Conservation (phyloP, 768 basidiomycete species). For the Asterophora lycoperdoides region DNA sequence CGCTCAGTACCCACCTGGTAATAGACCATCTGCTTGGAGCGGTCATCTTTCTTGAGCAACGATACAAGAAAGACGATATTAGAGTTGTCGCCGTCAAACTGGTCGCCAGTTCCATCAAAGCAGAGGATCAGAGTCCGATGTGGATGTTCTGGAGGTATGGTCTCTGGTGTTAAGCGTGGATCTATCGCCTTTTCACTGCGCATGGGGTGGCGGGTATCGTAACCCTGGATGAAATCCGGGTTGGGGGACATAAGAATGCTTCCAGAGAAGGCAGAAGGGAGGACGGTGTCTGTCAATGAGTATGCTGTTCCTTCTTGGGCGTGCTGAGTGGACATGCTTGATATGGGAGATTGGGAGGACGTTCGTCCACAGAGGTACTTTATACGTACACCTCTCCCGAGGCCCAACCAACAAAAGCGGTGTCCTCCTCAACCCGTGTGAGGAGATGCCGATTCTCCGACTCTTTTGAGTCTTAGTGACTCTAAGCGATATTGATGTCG, state of each 20-base stretch:
- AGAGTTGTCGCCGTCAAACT: slow-evolving; percentile 50
- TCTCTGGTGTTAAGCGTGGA: slow-evolving; percentile 18
- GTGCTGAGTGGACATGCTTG: too few species aligned
- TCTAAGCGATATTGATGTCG: neutral
- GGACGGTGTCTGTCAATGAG: too few species aligned
- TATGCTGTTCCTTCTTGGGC: too few species aligned
- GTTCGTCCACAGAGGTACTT: too few species aligned
- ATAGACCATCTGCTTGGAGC: slow-evolving; percentile 51
- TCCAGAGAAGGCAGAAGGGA: slow-evolving; percentile 4
- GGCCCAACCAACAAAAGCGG: too few species aligned
- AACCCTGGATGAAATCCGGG: neutral
- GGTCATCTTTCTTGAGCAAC: slow-evolving; percentile 49
- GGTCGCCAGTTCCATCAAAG: slow-evolving; percentile 55
- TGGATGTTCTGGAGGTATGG: slow-evolving; percentile 38
- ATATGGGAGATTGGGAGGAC: too few species aligned
- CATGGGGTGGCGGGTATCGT: slow-evolving; percentile 1
- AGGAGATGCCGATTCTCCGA: too few species aligned
- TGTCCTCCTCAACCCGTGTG: too few species aligned
- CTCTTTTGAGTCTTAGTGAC: too few species aligned
- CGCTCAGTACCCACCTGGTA: slow-evolving; percentile 38
- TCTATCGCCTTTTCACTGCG: slow-evolving; percentile 18
- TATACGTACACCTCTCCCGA: too few species aligned
- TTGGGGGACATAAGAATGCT: neutral
- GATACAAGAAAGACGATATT: slow-evolving; percentile 51
- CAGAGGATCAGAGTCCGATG: slow-evolving; percentile 47